Percentiles rank a stretch among this genome's conserved stretches.
phyloP scores from a whole-genome alignment of 768 basidiomycete genomes.

The Goffeauzyma gilvescens region DNA sequence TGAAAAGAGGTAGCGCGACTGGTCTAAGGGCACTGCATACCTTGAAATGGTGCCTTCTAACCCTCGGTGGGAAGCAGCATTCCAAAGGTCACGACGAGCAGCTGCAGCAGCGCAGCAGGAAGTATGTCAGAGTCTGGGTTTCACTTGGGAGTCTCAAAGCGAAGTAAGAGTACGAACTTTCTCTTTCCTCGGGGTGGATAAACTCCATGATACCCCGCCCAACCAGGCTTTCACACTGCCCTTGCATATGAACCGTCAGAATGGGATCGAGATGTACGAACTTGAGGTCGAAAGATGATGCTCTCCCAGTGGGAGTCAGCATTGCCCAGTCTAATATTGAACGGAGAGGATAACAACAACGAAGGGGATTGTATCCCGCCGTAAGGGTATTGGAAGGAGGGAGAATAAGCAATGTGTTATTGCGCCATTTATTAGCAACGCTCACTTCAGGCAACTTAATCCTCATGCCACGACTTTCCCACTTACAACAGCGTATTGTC shows the following conservation, averaged over 20 bases:
- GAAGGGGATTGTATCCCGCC: too few relatives aligned
- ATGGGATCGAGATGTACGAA: conserved; percentile 32
- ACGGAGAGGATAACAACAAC: too few relatives aligned
- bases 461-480: too few relatives aligned
- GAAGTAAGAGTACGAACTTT: conserved; percentile 21
- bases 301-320: neutral
- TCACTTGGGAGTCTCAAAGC: too few relatives aligned
- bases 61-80: conserved; percentile 12
- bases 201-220: conserved; percentile 30
- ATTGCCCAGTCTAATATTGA: conserved; percentile 11
- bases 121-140: too few relatives aligned
- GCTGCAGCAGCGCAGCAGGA: neutral
- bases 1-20: neutral
- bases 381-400: too few relatives aligned
- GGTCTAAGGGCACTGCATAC: conserved; percentile 11
- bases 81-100: neutral
- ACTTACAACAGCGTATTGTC: too few relatives aligned
- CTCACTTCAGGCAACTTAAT: too few relatives aligned
- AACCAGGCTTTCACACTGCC: conserved; percentile 25
- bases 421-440: too few relatives aligned
- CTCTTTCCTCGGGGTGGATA: conserved; percentile 29
- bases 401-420: too few relatives aligned
- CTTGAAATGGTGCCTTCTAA: conserved; percentile 31
- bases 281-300: conserved; percentile 17
- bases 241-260: conserved; percentile 22